Conservation (phyloP, 2,329 filamentous ascomycete genomes). For the Arachnopeziza araneosa region DNA sequence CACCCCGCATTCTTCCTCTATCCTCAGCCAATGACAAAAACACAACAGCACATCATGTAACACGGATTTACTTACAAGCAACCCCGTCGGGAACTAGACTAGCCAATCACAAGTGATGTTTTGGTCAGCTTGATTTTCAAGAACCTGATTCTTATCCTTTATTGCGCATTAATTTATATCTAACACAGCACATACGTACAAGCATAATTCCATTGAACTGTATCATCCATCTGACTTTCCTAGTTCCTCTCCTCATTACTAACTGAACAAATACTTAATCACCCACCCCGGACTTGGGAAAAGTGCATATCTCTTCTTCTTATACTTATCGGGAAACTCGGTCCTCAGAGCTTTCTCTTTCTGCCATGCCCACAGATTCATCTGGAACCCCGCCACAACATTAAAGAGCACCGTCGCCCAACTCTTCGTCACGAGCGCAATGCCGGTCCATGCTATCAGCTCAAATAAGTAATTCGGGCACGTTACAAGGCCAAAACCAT, state of each 20-base stretch:
- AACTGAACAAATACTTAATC: not conserved
- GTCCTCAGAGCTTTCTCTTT: slow-evolving; percentile 88
- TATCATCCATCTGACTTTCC: too few species aligned
- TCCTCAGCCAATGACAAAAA: not conserved
- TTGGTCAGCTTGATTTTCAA: not conserved
- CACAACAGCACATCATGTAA: not conserved
- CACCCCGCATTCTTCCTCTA: too few species aligned
- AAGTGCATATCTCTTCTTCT: slow-evolving; percentile 83
- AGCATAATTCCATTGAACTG: too few species aligned
- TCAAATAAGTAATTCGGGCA: slow-evolving; percentile 99
- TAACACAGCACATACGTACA: too few species aligned
- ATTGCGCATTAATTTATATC: not conserved
- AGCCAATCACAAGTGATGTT: not conserved
- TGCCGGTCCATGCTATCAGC: slow-evolving; percentile 75
- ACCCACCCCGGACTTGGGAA: slow-evolving; percentile 44
- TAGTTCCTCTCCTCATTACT: too few species aligned
- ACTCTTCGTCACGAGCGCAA: slow-evolving; percentile 74
- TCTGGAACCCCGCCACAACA: slow-evolving; percentile 65
- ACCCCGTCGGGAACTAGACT: not conserved
- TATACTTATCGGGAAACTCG: slow-evolving; percentile 90
- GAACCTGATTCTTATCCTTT: not conserved
- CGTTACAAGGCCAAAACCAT: slow-evolving; percentile 81
- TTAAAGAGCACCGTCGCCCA: slow-evolving; percentile 75
- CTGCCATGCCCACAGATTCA: slow-evolving; percentile 82
- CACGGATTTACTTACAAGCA: not conserved